Evolutionary conservation across 768 basidiomycete species (phyloP).

Genomic region (Cystofilobasidium capitatum): DNA sequence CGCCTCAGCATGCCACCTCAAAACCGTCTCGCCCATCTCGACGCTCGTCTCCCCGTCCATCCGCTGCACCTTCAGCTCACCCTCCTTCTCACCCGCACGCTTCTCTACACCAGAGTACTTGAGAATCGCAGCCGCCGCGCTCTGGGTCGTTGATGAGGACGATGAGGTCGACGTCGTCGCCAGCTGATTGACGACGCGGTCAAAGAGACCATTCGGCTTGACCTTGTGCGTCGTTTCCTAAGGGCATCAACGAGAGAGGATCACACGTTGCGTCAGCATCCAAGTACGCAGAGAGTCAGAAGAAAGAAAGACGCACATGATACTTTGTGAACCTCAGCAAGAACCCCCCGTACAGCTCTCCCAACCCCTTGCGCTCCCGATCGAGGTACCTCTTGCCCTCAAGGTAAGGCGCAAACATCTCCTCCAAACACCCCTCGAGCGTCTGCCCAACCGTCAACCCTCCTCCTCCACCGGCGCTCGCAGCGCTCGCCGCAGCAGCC

Average conservation of each 20-base stretch:
- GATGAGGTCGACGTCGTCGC: slow-evolving; percentile 51
- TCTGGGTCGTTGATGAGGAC: slow-evolving; percentile 49
- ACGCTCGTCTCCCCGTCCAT: slow-evolving; percentile 73
- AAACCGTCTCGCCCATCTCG: slow-evolving; percentile 73
- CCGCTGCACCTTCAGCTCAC: slow-evolving; percentile 51
- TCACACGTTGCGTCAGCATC: no score
- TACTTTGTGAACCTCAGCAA: slow-evolving; percentile 70
- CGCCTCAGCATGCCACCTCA: slow-evolving; percentile 96
- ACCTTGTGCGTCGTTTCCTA: slow-evolving; percentile 49
- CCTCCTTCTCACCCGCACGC: slow-evolving; percentile 46
- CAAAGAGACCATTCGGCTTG: slow-evolving; percentile 55
- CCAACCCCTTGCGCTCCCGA: slow-evolving; percentile 73
- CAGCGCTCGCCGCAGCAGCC: not conserved
- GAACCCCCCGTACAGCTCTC: slow-evolving; percentile 63
- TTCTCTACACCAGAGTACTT: slow-evolving; percentile 69
- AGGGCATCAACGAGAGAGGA: slow-evolving; percentile 29
- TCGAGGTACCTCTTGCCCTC: slow-evolving; percentile 89
- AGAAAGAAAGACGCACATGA: slow-evolving; percentile 53
- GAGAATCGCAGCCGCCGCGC: slow-evolving; percentile 79
- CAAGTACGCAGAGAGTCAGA: not conserved
- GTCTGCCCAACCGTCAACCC: slow-evolving; percentile 41
- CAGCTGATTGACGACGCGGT: slow-evolving; percentile 83
- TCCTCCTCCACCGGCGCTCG: slow-evolving; percentile 1
- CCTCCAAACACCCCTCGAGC: slow-evolving; percentile 94
- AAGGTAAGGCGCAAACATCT: slow-evolving; percentile 85